Evolutionary conservation across 2,329 filamentous ascomycete genomes (phyloP), one percentile per base, ranked within the genome.

Genomic region (Apiospora rasikravindrae): DNA sequence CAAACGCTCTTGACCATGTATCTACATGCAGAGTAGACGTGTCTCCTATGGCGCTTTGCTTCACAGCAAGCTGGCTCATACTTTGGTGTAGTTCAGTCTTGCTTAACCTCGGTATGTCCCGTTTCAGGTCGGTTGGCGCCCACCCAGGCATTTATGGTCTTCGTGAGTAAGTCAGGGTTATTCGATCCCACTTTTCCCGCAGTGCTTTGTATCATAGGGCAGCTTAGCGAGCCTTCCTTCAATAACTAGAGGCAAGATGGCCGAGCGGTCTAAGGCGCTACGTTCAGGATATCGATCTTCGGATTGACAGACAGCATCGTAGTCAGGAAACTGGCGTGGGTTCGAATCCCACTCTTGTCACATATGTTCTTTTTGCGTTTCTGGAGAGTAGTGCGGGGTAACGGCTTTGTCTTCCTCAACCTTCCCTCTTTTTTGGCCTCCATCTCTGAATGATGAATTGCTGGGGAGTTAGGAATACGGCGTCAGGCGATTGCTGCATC

Each of bases 311-410:
- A n/a, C 13, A 45, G 19, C 42, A 45, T 68, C 40, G 40, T 44
- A 44, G 66, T 68, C 66, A 44, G 66, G 44, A 68, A 68, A 64
- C 57, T 44, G 66, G 66, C 66, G 66, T 68, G 66, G 66, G 66
- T 68, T 68, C 66, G 66, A 68, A 68, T 68, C 66, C 66, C 66
- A 68, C 66, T 68, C 40, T 44, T 68, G 66, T 68, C 66, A 68
- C 37, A 26, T 14, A 16, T 44, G 2, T 1, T 42, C 22, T 67
- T 67, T 67, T 42, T 24, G n/a, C 16, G 3, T 11, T 16, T 26
- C 33, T 19, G 37, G 29, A 24, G 1, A 13, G n/a, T 44, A 16
- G 8, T 37, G 37, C 24, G 64, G n/a, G 37, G 37, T 8, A 42
- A 24, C 26, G 10, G 10, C 42, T 29, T 67, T 45, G 26, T 67